These are phyloP conservation scores for Dothiorella sarmentorum DNA, from an alignment of 2,329 filamentous ascomycete genomes.

Conservation along the genomic window DNA sequence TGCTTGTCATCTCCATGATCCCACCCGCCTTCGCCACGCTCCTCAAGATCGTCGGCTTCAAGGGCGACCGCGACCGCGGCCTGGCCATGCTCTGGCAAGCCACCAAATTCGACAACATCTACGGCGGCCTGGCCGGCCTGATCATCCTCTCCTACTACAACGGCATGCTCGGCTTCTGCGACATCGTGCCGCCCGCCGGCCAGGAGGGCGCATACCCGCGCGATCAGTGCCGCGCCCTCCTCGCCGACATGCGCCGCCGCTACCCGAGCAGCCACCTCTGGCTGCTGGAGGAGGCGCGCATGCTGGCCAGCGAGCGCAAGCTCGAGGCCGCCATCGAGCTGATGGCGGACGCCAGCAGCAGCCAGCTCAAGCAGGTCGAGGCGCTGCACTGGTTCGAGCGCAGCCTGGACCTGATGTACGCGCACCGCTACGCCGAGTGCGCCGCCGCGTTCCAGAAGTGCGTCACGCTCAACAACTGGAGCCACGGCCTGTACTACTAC, in stretches of 20 bases:
- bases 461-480: slow-evolving; percentile 84
- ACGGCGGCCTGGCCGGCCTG: slow-evolving; percentile 84
- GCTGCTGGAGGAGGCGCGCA: slow-evolving; percentile 82
- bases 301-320: slow-evolving; percentile 64
- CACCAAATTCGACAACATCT: slow-evolving; percentile 79
- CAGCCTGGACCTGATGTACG: slow-evolving; percentile 72
- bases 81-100: slow-evolving; percentile 87
- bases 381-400: slow-evolving; percentile 84
- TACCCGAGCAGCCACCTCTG: slow-evolving; percentile 84
- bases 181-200: slow-evolving; percentile 69
- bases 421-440: slow-evolving; percentile 72
- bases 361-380: slow-evolving; percentile 77
- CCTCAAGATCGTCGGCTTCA: slow-evolving; percentile 84
- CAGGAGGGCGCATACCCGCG: slow-evolving; percentile 62
- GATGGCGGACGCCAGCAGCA: slow-evolving; percentile 54
- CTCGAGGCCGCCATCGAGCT: slow-evolving; percentile 66
- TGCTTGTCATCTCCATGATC: slow-evolving; percentile 86
- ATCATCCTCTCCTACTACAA: slow-evolving; percentile 85
- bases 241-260: slow-evolving; percentile 68
- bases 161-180: slow-evolving; percentile 76
- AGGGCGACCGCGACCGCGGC: slow-evolving; percentile 78
- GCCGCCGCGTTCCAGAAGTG: slow-evolving; percentile 72
- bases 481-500: slow-evolving; percentile 83
- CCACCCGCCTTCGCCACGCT: slow-evolving; percentile 87
- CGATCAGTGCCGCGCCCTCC: slow-evolving; percentile 62